Conservation (phyloP, 345 rosid genomes). For the Tarenaya hassleriana region DNA sequence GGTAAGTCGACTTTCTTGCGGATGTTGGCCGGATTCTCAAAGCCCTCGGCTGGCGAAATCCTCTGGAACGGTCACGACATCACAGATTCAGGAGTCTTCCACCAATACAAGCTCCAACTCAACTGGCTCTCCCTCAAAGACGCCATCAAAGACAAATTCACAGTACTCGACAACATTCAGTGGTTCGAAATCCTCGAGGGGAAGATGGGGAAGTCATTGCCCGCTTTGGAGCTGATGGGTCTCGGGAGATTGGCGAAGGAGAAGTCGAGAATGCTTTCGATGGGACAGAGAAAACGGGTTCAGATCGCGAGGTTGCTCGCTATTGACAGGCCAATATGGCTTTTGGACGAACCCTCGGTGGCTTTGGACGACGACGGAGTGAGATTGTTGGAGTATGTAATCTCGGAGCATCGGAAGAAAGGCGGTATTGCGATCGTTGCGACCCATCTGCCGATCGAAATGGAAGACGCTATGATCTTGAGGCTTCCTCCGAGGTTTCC, state of each 20-base stretch:
- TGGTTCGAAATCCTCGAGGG: slow-evolving; percentile 85
- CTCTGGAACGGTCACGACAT: slow-evolving; percentile 91
- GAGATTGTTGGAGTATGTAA: slow-evolving; percentile 62
- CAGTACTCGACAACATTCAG: slow-evolving; percentile 67
- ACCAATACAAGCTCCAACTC: slow-evolving; percentile 86
- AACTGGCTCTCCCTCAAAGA: slow-evolving; percentile 89
- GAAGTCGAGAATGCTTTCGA: slow-evolving; percentile 72
- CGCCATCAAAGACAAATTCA: slow-evolving; percentile 59
- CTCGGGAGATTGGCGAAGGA: slow-evolving; percentile 71
- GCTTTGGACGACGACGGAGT: slow-evolving; percentile 81
- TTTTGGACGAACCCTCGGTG: slow-evolving; percentile 81
- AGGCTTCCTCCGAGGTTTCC: slow-evolving; percentile 82
- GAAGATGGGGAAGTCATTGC: slow-evolving; percentile 64
- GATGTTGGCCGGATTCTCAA: slow-evolving; percentile 81
- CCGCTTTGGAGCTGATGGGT: slow-evolving; percentile 84
- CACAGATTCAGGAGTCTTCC: slow-evolving; percentile 65
- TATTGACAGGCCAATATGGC: slow-evolving; percentile 84
- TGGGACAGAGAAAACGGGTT: slow-evolving; percentile 88
- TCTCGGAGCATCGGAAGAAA: slow-evolving; percentile 64
- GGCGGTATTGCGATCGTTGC: slow-evolving; percentile 85
- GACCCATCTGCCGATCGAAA: slow-evolving; percentile 73
- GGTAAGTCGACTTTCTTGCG: slow-evolving; percentile 77
- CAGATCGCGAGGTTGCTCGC: slow-evolving; percentile 81
- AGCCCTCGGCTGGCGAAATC: slow-evolving; percentile 79
- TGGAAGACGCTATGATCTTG: slow-evolving; percentile 77